Conservation (phyloP, 441 rosid species). For the Euphorbia celastroides region DNA sequence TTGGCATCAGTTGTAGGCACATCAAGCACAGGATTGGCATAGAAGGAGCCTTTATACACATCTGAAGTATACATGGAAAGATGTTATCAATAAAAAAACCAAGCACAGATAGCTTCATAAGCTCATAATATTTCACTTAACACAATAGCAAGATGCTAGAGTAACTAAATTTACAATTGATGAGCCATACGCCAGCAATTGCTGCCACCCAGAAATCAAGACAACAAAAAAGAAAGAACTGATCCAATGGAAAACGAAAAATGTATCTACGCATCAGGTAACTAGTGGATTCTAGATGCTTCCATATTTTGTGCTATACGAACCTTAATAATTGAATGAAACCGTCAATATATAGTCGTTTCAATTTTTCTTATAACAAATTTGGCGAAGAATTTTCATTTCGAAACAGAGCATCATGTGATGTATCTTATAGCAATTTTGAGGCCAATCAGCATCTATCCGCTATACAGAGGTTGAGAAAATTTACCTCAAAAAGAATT, state of each 20-base stretch:
- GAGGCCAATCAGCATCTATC: background rate
- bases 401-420: background rate
- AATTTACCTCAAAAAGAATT: background rate
- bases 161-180: slow-evolving; percentile 4
- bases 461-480: background rate
- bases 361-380: background rate
- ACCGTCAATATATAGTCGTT: background rate
- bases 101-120: slow-evolving; percentile 8
- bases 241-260: background rate
- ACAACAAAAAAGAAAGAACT: background rate
- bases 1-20: slow-evolving; percentile 55
- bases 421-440: background rate
- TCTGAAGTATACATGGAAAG: slow-evolving; percentile 40
- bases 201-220: background rate
- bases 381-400: background rate
- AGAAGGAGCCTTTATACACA: slow-evolving; percentile 76
- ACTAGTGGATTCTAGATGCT: background rate
- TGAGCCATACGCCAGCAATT: background rate
- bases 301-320: background rate
- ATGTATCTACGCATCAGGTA: background rate
- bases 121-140: background rate
- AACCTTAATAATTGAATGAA: slow-evolving; percentile 1
- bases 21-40: slow-evolving; percentile 78
- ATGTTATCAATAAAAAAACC: background rate
- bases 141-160: background rate